Evolutionary conservation across 495 filamentous ascomycete genomes (phyloP).

Genomic region (Aspergillus taichungensis): DNA sequence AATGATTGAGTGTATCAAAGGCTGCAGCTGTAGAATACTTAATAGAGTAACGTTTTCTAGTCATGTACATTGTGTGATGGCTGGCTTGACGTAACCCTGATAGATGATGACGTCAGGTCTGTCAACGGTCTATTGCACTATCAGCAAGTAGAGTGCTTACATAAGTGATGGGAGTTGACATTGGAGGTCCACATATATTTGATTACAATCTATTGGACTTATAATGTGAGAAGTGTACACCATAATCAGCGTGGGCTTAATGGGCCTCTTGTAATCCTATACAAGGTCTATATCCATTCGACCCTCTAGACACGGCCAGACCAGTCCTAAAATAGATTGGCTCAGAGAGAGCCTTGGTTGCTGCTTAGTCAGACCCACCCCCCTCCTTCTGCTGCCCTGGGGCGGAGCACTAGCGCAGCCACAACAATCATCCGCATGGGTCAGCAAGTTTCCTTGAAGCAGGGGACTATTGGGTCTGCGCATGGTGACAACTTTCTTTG

Average conservation of each 20-base stretch:
- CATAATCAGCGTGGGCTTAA: too few relatives aligned
- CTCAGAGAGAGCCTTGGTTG: too few relatives aligned
- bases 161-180: too few relatives aligned
- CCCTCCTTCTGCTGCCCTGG: conserved; percentile 1
- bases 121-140: neutral
- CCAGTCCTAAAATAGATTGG: neutral
- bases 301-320: neutral
- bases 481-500: conserved; percentile 3
- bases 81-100: conserved; percentile 5
- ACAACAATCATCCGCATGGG: neutral
- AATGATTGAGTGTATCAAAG: neutral
- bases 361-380: conserved; percentile 2
- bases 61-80: too few relatives aligned
- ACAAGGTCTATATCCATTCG: too few relatives aligned
- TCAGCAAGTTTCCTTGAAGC: too few relatives aligned
- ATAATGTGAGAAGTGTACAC: too few relatives aligned
- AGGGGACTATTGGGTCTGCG: neutral
- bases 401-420: conserved; percentile 1
- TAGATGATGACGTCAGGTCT: conserved; percentile 10
- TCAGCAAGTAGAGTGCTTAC: too few relatives aligned
- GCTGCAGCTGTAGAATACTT: conserved; percentile 1
- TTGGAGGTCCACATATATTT: too few relatives aligned
- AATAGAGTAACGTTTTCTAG: neutral
- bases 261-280: too few relatives aligned
- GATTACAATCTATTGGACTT: too few relatives aligned